Evolutionary conservation across 2,329 filamentous ascomycete genomes (phyloP).

Genomic region (Penicillium sp.): DNA sequence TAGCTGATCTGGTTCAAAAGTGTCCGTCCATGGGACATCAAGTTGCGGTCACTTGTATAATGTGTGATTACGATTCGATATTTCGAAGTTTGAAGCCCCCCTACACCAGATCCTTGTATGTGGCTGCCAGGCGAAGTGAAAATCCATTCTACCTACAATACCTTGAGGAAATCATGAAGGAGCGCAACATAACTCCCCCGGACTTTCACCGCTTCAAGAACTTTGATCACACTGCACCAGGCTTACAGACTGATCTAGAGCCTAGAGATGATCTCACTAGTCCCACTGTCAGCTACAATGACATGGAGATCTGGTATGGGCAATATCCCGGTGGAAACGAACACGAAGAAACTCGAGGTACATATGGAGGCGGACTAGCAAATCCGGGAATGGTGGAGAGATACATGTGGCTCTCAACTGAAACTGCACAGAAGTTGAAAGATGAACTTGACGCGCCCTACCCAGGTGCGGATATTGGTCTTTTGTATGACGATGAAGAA

Average conservation of each 20-base stretch:
- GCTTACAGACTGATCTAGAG: too few species aligned
- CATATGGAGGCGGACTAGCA: conserved; percentile 1
- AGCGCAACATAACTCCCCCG: too few species aligned
- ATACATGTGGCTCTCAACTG: conserved; percentile 11
- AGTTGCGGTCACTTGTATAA: conserved; percentile 10
- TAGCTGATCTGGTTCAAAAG: conserved; percentile 2
- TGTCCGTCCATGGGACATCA: conserved; percentile 15
- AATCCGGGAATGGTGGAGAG: conserved; percentile 7
- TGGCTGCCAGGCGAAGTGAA: conserved; percentile 10
- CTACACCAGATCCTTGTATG: conserved; percentile 1
- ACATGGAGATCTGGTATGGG: too few species aligned
- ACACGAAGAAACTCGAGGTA: conserved; percentile 3
- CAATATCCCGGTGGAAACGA: too few species aligned
- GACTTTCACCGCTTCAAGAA: too few species aligned
- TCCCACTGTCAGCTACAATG: too few species aligned
- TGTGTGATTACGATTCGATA: conserved; percentile 6
- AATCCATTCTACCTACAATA: conserved; percentile 14
- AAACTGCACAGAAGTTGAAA: conserved; percentile 1
- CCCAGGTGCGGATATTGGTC: too few species aligned
- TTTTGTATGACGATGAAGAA: too few species aligned
- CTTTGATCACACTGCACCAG: too few species aligned
- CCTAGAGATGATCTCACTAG: too few species aligned
- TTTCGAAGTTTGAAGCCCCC: conserved; percentile 2
- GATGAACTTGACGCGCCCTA: too few species aligned
- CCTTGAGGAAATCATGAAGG: too few species aligned